Evolutionary conservation across 2,329 filamentous ascomycete species (phyloP).

Genomic region (Annulohypoxylon truncatum): DNA sequence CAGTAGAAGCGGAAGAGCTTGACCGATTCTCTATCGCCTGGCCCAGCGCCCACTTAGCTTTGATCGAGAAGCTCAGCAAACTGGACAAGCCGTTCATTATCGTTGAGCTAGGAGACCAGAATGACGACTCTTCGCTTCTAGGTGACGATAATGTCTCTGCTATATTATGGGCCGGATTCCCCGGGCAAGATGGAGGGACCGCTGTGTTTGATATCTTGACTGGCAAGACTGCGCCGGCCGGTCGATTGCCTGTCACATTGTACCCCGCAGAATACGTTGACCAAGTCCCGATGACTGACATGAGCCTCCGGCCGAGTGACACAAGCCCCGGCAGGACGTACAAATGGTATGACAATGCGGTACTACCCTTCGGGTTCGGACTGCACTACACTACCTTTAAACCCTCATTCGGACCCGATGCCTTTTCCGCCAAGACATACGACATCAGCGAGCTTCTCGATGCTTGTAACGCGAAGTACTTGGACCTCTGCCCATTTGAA

Average conservation of each 20-base stretch:
- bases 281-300: constrained; percentile 61
- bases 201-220: constrained; percentile 62
- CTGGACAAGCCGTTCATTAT: constrained; percentile 63
- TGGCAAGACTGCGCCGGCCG: constrained; percentile 59
- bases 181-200: constrained; percentile 63
- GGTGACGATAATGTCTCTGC: constrained; percentile 58
- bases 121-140: constrained; percentile 59
- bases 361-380: constrained; percentile 60
- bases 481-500: constrained; percentile 55
- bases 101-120: constrained; percentile 61
- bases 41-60: constrained; percentile 62
- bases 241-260: constrained; percentile 59
- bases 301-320: constrained; percentile 58
- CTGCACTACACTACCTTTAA: constrained; percentile 62
- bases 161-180: constrained; percentile 64
- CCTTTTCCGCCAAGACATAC: constrained; percentile 29
- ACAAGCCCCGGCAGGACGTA: constrained; percentile 61
- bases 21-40: constrained; percentile 66
- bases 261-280: constrained; percentile 60
- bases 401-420: constrained; percentile 33
- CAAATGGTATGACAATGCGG: constrained; percentile 60
- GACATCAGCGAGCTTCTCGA: constrained; percentile 52
- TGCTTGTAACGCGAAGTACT: constrained; percentile 48
- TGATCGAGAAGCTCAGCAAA: constrained; percentile 57
- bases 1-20: constrained; percentile 62